Base-by-base conservation (phyloP, 2,329 filamentous ascomycete genomes). In the Penicillium frequentans region DNA sequence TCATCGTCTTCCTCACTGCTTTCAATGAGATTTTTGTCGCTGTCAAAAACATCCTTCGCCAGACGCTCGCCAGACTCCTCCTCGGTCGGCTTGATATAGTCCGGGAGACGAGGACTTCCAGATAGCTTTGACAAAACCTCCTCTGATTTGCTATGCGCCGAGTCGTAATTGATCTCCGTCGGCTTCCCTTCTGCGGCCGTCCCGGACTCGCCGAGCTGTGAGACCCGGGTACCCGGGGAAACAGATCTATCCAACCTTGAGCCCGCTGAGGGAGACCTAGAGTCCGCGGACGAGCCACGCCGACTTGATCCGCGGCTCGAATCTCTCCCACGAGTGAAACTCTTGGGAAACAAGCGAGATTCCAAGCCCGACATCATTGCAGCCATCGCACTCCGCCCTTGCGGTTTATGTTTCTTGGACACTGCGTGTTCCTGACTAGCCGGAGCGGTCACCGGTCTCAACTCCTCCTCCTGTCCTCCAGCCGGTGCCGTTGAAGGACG, bases 121-220 rank as follows among this genome's bases (percentile, higher is more conserved):
- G 84, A 82, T 5, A 87, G 86, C 29, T 81, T 82, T 3, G 85
- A 80, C 44, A 93, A 75, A 50, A 87, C 86, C 11, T 88, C 88
- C 68, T 93, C 88, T 1, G 89, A 91, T 57, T 85, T 83, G 50
- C 87, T 82, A 68, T 92, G 90, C 4, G 89, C 87, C 61, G 80
- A 88, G 57, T 82, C 85, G 73, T 21, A 26, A 29, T 47, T 53
- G 5, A 26, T 16, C 6, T 33, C 19, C 19, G 16, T 52, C 26
- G 24, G 11, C n/a, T 33, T 52, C 24, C 23, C 13, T 16, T 33
- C 39, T 5, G 35, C 13, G 37, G 16, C 10, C 11, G 23, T 14
- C 24, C 45, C 14, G 5, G 29, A n/a, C 19, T 11, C 13, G 16
- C 19, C 31, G 19, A 47, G 26, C 48, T 33, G 23, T 21, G 43